Evolutionary conservation across 768 basidiomycete species (phyloP).

Genomic region (Trametes gibbosa): DNA sequence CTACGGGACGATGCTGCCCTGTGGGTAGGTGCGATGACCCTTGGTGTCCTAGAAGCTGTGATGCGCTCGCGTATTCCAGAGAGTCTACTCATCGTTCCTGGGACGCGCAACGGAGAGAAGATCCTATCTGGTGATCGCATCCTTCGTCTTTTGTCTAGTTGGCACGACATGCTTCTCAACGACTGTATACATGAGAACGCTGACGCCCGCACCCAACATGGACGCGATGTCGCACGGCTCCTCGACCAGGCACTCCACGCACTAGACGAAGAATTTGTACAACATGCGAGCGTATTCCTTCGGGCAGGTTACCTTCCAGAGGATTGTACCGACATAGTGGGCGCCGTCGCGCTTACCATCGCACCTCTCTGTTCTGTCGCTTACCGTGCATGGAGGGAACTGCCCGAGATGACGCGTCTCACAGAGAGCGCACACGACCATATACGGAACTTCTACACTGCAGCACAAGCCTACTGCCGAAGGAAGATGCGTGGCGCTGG

Average conservation of each 20-base stretch:
- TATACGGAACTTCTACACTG: neutral
- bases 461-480: neutral
- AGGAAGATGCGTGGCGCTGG: neutral
- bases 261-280: neutral
- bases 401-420: neutral
- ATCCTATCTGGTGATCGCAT: neutral
- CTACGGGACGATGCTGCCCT: conserved; percentile 5
- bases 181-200: neutral
- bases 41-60: conserved; percentile 4
- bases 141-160: neutral
- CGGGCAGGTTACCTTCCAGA: neutral
- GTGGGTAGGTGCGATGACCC: conserved; percentile 10
- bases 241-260: neutral
- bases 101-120: neutral
- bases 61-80: conserved; percentile 1
- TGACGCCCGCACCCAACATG: neutral
- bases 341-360: neutral
- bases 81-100: neutral
- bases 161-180: neutral
- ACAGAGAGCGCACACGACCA: neutral
- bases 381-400: neutral
- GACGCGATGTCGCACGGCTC: neutral
- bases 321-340: neutral
- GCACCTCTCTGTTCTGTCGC: neutral
- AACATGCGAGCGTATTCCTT: neutral